Evolutionary conservation across 139 green algal genomes (phyloP).

Genomic region (Coelastrella sp.): DNA sequence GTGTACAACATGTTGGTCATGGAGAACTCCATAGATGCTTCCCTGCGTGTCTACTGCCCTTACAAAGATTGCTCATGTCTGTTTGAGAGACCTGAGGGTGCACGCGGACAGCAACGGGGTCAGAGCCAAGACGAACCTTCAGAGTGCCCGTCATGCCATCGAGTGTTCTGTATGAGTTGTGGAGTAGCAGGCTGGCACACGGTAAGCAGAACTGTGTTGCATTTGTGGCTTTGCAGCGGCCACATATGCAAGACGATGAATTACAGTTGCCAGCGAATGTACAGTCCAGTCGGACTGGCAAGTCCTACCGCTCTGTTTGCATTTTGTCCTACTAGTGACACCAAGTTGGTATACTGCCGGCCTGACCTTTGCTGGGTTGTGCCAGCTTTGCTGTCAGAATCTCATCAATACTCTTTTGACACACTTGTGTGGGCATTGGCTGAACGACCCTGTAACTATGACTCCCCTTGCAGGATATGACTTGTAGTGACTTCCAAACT

Average conservation of each 20-base stretch:
- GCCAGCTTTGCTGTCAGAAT: too few species aligned
- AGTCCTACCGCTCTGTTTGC: too few species aligned
- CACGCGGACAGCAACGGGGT: background rate
- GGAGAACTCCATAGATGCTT: conserved; percentile 49
- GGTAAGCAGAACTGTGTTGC: background rate
- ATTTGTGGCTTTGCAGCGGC: background rate
- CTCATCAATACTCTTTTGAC: too few species aligned
- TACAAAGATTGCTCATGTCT: conserved; percentile 52
- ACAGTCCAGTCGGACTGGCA: too few species aligned
- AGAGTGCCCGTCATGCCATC: conserved; percentile 39
- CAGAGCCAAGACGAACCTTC: conserved; percentile 4
- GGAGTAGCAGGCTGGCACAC: conserved; percentile 2
- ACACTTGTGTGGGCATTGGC: too few species aligned
- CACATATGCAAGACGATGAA: background rate
- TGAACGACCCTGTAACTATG: too few species aligned
- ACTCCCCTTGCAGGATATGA: conserved; percentile 63
- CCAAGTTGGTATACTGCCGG: too few species aligned
- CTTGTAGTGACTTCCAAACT: conserved; percentile 62
- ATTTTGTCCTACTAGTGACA: too few species aligned
- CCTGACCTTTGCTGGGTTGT: too few species aligned
- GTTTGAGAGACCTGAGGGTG: conserved; percentile 24
- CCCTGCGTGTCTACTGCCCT: conserved; percentile 59
- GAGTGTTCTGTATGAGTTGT: conserved; percentile 31
- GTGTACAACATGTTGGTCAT: conserved; percentile 47
- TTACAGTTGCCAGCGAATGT: too few species aligned